Evolutionary conservation across 2,329 filamentous ascomycete genomes (phyloP).

Genomic region (Fusarium sp.): DNA sequence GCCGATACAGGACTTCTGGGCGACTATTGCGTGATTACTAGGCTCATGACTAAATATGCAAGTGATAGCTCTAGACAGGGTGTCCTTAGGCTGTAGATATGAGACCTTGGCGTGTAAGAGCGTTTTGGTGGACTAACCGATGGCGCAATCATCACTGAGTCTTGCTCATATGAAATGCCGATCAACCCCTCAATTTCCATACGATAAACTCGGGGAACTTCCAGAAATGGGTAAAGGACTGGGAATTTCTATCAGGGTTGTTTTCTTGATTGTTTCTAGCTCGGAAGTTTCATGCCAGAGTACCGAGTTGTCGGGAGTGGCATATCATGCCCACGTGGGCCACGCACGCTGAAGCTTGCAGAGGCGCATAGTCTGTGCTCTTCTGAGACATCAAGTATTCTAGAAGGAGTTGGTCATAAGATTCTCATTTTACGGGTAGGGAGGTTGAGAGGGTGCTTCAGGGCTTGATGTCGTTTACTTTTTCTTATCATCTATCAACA

Average conservation of each 20-base stretch:
- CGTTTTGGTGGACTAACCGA: neutral
- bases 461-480: neutral
- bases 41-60: constrained; percentile 24
- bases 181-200: neutral
- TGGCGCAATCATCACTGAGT: constrained; percentile 31
- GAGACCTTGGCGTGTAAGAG: neutral
- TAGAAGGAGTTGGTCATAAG: neutral
- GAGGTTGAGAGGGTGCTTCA: too few species aligned
- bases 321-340: neutral
- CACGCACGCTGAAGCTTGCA: too few species aligned
- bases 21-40: constrained; percentile 33
- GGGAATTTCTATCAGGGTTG: neutral
- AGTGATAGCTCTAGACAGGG: neutral
- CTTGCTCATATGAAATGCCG: constrained; percentile 29
- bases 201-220: neutral
- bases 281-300: constrained; percentile 1
- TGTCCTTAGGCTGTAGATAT: neutral
- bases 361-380: neutral
- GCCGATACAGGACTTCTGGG: neutral
- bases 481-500: neutral
- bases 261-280: neutral
- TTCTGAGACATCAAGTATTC: neutral
- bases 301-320: neutral
- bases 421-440: neutral
- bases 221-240: neutral